phyloP scores from a whole-genome alignment of 148 eudicot species.

The Rhododendron griersonianum region DNA sequence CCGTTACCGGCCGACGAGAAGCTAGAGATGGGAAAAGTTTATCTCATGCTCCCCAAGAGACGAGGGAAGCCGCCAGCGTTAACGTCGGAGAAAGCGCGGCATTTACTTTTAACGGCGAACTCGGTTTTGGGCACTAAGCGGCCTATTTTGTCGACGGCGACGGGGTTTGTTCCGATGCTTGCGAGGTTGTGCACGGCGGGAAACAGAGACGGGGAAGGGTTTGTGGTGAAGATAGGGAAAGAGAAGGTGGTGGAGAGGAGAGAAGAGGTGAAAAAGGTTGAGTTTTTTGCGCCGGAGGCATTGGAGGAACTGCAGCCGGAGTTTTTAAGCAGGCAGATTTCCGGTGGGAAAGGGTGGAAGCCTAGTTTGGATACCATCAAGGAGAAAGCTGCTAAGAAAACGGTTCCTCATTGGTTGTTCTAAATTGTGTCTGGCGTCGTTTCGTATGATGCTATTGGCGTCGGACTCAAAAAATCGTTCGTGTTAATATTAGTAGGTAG shows the following conservation, averaged over 20 bases:
- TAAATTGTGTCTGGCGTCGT: background rate
- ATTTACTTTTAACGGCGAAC: conserved; percentile 39
- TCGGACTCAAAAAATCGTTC: background rate
- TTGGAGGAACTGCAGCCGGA: conserved; percentile 33
- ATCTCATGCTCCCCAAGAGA: conserved; percentile 62
- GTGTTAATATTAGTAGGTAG: background rate
- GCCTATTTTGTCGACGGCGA: conserved; percentile 19
- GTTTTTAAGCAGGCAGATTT: conserved; percentile 49
- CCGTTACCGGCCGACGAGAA: conserved; percentile 71
- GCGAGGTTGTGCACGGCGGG: conserved; percentile 33
- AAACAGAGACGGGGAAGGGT: background rate
- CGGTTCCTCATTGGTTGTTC: conserved; percentile 52
- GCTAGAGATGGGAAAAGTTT: conserved; percentile 47
- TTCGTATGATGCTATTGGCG: background rate
- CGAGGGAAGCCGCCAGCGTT: conserved; percentile 51
- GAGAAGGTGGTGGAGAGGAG: background rate
- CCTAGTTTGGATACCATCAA: conserved; percentile 80
- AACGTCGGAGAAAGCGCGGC: conserved; percentile 53
- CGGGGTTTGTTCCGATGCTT: conserved; percentile 49
- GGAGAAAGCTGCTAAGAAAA: conserved; percentile 52
- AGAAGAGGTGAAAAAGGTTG: conserved; percentile 21
- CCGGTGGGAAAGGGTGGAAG: conserved; percentile 74
- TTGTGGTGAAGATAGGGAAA: background rate
- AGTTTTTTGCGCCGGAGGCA: conserved; percentile 16
- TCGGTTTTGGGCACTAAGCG: conserved; percentile 26